Evolutionary conservation across 2,329 filamentous ascomycete genomes (phyloP).

Genomic region (Cladophialophora immunda): DNA sequence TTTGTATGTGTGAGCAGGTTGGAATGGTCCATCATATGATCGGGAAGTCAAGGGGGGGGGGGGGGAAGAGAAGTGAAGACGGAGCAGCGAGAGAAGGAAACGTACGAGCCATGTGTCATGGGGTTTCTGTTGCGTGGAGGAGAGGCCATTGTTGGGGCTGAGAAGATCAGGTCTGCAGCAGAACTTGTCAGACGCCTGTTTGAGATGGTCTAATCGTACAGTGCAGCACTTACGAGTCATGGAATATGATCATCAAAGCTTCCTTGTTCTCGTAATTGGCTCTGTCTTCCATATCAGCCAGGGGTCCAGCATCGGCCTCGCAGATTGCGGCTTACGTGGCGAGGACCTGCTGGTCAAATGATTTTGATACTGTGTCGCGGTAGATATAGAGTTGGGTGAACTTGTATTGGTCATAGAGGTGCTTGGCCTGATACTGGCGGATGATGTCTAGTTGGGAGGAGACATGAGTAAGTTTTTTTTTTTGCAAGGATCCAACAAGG

Average conservation of each 20-base stretch:
- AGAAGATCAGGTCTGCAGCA: conserved; percentile 71
- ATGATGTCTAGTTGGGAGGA: conserved; percentile 68
- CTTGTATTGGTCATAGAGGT: conserved; percentile 73
- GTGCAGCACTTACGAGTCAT: conserved; percentile 63
- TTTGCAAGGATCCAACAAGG: background rate
- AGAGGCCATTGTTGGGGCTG: conserved; percentile 72
- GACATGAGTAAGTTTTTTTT: conserved; percentile 21
- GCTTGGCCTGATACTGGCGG: conserved; percentile 76
- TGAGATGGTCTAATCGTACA: conserved; percentile 18
- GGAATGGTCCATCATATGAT: background rate
- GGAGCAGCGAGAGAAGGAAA: conserved; percentile 36
- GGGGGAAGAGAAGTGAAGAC: background rate
- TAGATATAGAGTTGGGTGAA: conserved; percentile 86
- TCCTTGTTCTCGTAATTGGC: conserved; percentile 71
- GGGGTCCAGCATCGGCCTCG: background rate
- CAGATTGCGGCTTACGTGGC: conserved; percentile 66
- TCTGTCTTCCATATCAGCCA: conserved; percentile 47
- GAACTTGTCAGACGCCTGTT: conserved; percentile 12
- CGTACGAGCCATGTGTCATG: conserved; percentile 91
- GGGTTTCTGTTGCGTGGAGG: conserved; percentile 76
- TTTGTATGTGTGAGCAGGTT: conserved; percentile 53
- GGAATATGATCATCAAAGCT: conserved; percentile 83
- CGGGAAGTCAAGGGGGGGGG: background rate
- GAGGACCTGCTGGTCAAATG: conserved; percentile 86
- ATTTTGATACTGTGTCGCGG: conserved; percentile 73